Percentiles rank a stretch among this genome's conserved stretches.
phyloP scores from a whole-genome alignment of 1,139 yeast species.

The Candida tropicalis region DNA sequence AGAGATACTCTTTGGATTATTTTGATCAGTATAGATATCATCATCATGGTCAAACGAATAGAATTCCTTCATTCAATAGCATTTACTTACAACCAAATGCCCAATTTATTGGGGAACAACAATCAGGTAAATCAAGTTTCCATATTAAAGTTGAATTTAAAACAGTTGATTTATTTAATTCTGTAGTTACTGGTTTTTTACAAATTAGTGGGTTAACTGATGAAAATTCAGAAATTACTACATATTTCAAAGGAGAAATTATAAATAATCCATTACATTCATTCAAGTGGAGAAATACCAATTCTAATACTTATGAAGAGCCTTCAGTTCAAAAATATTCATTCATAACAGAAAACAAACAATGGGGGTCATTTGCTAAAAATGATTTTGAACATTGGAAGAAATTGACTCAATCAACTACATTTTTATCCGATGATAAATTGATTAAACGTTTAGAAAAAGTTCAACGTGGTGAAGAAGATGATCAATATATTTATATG shows the following conservation, averaged over 20 bases:
- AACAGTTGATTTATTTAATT: constrained; percentile 63
- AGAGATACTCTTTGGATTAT: constrained; percentile 14
- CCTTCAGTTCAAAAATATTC: constrained; percentile 28
- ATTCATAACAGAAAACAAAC: constrained; percentile 42
- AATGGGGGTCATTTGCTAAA: constrained; percentile 64
- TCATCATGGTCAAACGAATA: constrained; percentile 1
- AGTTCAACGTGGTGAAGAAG: constrained; percentile 35
- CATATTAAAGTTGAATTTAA: constrained; percentile 74
- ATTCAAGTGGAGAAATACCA: constrained; percentile 8
- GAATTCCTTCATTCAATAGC: constrained; percentile 24
- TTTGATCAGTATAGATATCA: constrained; percentile 8
- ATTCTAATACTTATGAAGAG: constrained; percentile 18
- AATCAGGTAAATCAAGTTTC: constrained; percentile 67
- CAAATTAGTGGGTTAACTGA: constrained; percentile 81
- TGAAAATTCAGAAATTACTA: constrained; percentile 74
- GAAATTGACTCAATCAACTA: constrained; percentile 56
- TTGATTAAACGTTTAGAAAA: constrained; percentile 29
- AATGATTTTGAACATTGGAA: constrained; percentile 89
- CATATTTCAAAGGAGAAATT: constrained; percentile 87
- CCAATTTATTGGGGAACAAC: constrained; percentile 69
- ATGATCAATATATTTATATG: constrained; percentile 66
- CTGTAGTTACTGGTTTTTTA: constrained; percentile 73
- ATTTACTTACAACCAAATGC: constrained; percentile 64
- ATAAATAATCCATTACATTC: constrained; percentile 55
- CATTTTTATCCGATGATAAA: constrained; percentile 25